phyloP scores from a whole-genome alignment of 352 stramenopile species.

The Globisporangium barbulae region DNA sequence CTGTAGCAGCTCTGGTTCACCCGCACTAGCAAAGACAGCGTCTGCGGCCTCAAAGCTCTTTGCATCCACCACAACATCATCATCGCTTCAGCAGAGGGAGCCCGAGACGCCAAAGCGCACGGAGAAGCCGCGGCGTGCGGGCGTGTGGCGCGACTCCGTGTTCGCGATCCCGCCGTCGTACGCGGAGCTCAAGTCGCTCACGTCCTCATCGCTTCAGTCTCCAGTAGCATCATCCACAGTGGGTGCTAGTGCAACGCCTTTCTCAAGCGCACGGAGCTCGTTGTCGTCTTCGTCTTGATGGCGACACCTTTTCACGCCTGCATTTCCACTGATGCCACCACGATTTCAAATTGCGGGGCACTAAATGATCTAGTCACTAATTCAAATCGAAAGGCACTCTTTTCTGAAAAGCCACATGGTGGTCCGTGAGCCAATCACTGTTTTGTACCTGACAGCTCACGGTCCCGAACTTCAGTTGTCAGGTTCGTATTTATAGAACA shows the following conservation, averaged over 20 bases:
- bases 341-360: background rate
- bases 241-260: background rate
- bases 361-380: background rate
- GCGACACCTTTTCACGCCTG: background rate
- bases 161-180: slow-evolving; percentile 16
- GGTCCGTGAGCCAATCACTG: slow-evolving; percentile 1
- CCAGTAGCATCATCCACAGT: background rate
- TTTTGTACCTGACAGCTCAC: background rate
- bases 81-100: background rate
- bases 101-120: slow-evolving; percentile 3
- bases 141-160: slow-evolving; percentile 19
- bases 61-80: background rate
- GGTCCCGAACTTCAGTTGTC: background rate
- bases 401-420: background rate
- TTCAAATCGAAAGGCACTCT: background rate
- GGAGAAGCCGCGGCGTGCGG: slow-evolving; percentile 1
- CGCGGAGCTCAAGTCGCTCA: slow-evolving; percentile 11
- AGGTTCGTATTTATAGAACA: background rate
- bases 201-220: background rate
- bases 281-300: background rate
- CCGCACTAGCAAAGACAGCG: background rate
- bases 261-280: background rate
- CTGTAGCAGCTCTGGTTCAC: background rate
- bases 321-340: background rate
- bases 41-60: slow-evolving; percentile 17